Percentiles rank a stretch among this genome's conserved stretches.
Conservation (phyloP, 169 alveolate genomes). For the Cryptosporidium meleagridis region DNA sequence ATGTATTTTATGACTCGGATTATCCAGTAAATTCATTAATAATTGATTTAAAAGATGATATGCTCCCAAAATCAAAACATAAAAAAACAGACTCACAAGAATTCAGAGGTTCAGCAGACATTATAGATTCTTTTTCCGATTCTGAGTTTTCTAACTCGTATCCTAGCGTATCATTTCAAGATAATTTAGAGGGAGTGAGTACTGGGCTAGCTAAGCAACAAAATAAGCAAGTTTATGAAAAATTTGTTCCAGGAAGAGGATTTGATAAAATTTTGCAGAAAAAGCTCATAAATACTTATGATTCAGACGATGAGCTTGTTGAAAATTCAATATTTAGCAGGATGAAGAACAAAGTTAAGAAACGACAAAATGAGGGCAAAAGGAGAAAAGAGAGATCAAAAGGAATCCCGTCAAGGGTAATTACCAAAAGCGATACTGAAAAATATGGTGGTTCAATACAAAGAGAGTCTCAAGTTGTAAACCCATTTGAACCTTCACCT, state of each 20-base stretch:
- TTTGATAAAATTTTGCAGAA: not conserved
- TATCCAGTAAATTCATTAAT: too few species aligned
- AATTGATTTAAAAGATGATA: not conserved
- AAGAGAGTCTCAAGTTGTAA: not conserved
- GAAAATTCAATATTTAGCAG: not conserved
- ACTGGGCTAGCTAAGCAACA: not conserved
- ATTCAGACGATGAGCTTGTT: not conserved
- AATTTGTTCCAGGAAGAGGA: conserved; percentile 1
- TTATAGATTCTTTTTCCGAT: not conserved
- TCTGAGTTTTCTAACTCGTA: not conserved
- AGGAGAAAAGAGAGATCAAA: conserved; percentile 7
- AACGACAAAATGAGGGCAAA: not conserved
- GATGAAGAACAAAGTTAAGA: not conserved
- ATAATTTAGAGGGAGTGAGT: not conserved
- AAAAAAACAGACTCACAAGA: not conserved
- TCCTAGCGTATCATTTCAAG: not conserved
- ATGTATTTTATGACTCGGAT: not conserved
- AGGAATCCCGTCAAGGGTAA: conserved; percentile 7
- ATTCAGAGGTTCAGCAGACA: not conserved
- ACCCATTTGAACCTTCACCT: not conserved
- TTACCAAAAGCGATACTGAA: not conserved
- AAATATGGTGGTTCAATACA: not conserved
- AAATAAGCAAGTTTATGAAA: not conserved
- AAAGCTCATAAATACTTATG: conserved; percentile 6
- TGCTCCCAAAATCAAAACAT: not conserved